Conservation (phyloP, 176 grass and related monocot genomes). For the Triticum urartu region DNA sequence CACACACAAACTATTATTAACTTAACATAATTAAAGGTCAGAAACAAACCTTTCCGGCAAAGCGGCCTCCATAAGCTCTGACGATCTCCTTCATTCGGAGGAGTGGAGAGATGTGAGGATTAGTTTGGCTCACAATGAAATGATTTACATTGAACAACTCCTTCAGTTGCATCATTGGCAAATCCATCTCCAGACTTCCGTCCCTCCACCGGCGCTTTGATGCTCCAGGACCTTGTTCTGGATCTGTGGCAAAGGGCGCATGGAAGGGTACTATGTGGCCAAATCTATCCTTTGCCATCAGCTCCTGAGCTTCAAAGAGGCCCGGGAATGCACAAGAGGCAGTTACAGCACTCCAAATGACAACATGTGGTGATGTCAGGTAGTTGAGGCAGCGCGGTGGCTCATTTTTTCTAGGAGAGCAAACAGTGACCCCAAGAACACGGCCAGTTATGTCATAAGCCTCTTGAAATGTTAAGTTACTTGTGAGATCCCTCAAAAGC, state of each 20-base stretch:
- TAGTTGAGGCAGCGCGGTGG: constrained; percentile 94
- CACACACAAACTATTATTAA: constrained; percentile 5
- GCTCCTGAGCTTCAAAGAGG: constrained; percentile 90
- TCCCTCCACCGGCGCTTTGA: constrained; percentile 82
- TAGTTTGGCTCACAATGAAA: constrained; percentile 97
- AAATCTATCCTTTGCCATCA: constrained; percentile 98
- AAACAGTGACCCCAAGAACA: constrained; percentile 90
- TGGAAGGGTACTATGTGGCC: constrained; percentile 89
- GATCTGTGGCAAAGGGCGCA: constrained; percentile 57
- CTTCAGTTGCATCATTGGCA: constrained; percentile 88
- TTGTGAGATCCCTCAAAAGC: constrained; percentile 86
- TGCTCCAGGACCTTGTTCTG: constrained; percentile 45
- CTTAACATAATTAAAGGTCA: neutral
- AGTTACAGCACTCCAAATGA: constrained; percentile 98
- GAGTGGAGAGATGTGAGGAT: constrained; percentile 89
- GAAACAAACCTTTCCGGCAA: constrained; percentile 86
- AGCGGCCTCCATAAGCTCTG: constrained; percentile 71
- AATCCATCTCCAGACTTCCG: constrained; percentile 93
- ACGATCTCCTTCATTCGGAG: constrained; percentile 80
- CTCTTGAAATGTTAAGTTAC: constrained; percentile 99
- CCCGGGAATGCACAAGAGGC: constrained; percentile 96
- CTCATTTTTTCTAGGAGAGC: constrained; percentile 93
- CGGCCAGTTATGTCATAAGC: constrained; percentile 94
- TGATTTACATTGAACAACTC: constrained; percentile 97
- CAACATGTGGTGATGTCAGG: constrained; percentile 84